Conservation (phyloP, 352 stramenopile species). For the Phytophthora sp. region DNA sequence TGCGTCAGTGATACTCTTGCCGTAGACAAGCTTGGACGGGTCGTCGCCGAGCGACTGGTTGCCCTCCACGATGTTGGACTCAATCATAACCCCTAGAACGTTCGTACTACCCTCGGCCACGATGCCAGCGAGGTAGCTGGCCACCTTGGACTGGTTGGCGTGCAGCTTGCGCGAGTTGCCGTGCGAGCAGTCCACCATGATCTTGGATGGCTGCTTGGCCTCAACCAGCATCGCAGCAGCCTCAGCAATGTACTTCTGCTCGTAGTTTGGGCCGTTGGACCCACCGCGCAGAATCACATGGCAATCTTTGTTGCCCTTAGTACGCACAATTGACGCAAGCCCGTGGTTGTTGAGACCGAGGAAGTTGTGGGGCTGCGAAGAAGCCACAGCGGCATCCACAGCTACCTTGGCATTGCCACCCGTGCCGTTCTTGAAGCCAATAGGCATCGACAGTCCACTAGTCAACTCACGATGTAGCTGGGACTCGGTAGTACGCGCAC, state of each 20-base stretch:
- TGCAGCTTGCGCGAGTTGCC: constrained; percentile 88
- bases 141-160: constrained; percentile 84
- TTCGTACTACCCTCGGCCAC: constrained; percentile 70
- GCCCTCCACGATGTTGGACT: constrained; percentile 88
- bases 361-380: constrained; percentile 83
- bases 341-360: constrained; percentile 83
- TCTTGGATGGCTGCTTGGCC: constrained; percentile 68
- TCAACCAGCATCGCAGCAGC: constrained; percentile 66
- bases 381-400: constrained; percentile 72
- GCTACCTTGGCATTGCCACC: constrained; percentile 83
- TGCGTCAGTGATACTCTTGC: constrained; percentile 88
- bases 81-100: constrained; percentile 88
- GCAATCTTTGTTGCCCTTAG: constrained; percentile 86
- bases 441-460: constrained; percentile 81
- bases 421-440: constrained; percentile 89
- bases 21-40: constrained; percentile 76
- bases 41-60: constrained; percentile 83
- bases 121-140: constrained; percentile 66
- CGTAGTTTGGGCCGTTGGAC: constrained; percentile 81
- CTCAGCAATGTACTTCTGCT: constrained; percentile 73
- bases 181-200: constrained; percentile 92
- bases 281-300: constrained; percentile 87
- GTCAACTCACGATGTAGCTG: constrained; percentile 85
- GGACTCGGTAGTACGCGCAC: constrained; percentile 83
- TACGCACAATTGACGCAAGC: constrained; percentile 83